Conservation (phyloP, 1,284 basidiomycete genomes). For the Ceratobasidium sp. region DNA sequence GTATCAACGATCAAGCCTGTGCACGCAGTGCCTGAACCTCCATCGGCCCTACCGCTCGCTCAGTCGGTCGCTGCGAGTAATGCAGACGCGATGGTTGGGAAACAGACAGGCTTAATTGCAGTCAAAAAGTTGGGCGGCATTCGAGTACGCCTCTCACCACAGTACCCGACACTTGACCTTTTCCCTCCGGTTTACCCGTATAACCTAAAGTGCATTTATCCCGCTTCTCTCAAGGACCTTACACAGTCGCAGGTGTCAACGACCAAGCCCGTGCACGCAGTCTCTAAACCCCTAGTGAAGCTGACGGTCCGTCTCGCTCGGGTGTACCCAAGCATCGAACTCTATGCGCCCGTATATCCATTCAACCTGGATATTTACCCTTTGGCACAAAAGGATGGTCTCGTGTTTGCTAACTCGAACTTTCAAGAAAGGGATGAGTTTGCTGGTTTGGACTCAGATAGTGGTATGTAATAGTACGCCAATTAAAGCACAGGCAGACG, state of each 20-base stretch:
- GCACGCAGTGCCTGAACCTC: no score
- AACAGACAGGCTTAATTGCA: not conserved
- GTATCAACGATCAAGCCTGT: no score
- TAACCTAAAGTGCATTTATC: constrained; percentile 43
- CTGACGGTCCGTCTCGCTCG: constrained; percentile 13
- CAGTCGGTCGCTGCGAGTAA: not conserved
- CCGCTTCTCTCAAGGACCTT: constrained; percentile 5
- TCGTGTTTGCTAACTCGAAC: not conserved
- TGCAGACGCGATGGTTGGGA: not conserved
- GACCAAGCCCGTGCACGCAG: not conserved
- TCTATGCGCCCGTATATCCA: constrained; percentile 40
- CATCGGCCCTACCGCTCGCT: not conserved
- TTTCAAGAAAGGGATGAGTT: not conserved
- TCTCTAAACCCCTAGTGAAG: not conserved
- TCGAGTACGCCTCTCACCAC: not conserved
- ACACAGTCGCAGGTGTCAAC: not conserved
- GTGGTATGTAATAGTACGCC: constrained; percentile 26
- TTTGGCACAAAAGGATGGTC: not conserved
- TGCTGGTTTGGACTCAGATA: not conserved
- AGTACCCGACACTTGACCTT: constrained; percentile 46
- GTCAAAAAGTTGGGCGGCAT: not conserved
- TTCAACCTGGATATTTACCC: constrained; percentile 40
- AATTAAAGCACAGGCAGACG: not conserved
- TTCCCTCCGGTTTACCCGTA: constrained; percentile 46
- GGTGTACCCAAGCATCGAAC: constrained; percentile 36